Evolutionary conservation across 2,329 filamentous ascomycete species (phyloP).

Genomic region (Sclerotinia trifoliorum): DNA sequence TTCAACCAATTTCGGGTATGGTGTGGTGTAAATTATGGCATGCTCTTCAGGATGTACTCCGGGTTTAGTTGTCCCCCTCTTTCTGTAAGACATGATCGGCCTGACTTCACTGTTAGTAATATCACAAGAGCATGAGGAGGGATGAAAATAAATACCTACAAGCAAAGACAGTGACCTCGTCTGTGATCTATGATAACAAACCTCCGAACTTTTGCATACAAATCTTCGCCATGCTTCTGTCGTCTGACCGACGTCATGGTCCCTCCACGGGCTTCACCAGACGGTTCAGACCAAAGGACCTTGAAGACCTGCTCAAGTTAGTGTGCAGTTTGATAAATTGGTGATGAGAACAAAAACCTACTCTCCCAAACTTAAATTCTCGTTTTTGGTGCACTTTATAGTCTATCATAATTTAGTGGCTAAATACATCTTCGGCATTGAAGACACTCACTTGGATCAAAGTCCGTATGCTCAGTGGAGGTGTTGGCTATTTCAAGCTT

Average conservation of each 20-base stretch:
- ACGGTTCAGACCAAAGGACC: slow-evolving; percentile 9
- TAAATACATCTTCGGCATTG: too few relatives aligned
- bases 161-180: slow-evolving; percentile 5
- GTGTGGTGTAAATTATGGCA: slow-evolving; percentile 11
- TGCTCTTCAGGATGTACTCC: slow-evolving; percentile 25
- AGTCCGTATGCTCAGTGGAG: not conserved
- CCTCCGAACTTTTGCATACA: slow-evolving; percentile 2
- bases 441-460: not conserved
- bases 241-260: not conserved
- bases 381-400: not conserved
- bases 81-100: slow-evolving; percentile 23
- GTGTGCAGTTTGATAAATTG: not conserved
- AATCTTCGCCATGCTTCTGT: not conserved
- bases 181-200: not conserved
- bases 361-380: slow-evolving; percentile 1
- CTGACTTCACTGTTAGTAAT: not conserved
- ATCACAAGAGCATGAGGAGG: too few relatives aligned
- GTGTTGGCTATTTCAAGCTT: not conserved
- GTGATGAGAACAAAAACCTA: not conserved
- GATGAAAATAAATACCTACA: not conserved
- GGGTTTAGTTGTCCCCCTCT: slow-evolving; percentile 22
- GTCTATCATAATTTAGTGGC: not conserved
- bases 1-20: not conserved
- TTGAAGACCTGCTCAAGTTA: slow-evolving; percentile 14
- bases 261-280: not conserved